Base-by-base conservation (phyloP, 352 stramenopile genomes). In the Blastocystis hominis region DNA sequence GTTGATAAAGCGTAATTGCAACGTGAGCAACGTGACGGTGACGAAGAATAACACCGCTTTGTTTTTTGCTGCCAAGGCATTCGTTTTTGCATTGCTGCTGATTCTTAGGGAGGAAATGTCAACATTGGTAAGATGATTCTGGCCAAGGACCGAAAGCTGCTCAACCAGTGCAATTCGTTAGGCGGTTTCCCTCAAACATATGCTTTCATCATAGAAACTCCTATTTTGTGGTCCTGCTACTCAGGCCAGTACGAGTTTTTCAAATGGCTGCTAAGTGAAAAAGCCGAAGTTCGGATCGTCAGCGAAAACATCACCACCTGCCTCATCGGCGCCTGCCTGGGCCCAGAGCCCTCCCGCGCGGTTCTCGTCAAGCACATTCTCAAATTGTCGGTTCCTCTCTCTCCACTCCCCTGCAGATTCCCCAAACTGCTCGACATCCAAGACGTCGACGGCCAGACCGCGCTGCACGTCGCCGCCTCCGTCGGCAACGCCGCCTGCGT, bases 51-150 rank as follows among this genome's bases (percentile, higher is more conserved):
- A 87, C 53, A 75, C 62, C 9, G 24, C 77, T 24, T 40, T 87
- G 10, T 64, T 87, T 30, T 87, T 87, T 75, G 77, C 77, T 30
- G 62, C 77, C 77, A 87, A 78, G 36, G 77, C 56, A 54, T 24
- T 78, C 2, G 46, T 36, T 68, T 15, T 68, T 36, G 24, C 53
- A 47, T 61, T 10, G 13, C n/a, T 53, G 7, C 70, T 44, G 61
- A 24, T 55, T 20, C 9, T 5, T 87, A 87, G 77, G 77, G 77
- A 76, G 77, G 77, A 53, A 78, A 87, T 46, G 62, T 78, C 17
- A 78, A 87, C 40, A 78, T 87, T 55, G 66, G 62, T 24, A 75
- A 44, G 34, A 78, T 87, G 55, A 87, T 87, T 76, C 17, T 87
- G 40, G 40, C 77, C 9, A 87, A 87, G 66, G 64, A 87, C 34